Evolutionary conservation across 2,329 filamentous ascomycete species (phyloP), one percentile per base, ranked within the genome.

Genomic region (Trichoderma sp.): DNA sequence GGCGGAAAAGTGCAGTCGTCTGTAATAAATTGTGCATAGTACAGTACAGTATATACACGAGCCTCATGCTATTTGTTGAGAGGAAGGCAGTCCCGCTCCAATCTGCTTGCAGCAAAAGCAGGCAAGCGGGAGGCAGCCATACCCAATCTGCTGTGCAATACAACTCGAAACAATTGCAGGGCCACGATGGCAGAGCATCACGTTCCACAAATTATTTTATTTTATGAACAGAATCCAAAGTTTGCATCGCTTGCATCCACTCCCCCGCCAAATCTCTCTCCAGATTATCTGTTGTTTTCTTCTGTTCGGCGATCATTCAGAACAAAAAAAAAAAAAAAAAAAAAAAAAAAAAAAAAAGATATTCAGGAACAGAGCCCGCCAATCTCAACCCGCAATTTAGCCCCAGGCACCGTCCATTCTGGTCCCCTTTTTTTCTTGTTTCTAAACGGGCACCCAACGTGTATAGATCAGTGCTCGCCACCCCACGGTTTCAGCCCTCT

Each of bases 311-410:
- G 46, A 49, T 49, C 46, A 24, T 49, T 5, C 7, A 49, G 24
- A 13, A 34, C 1, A 6, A 34, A 3, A 34, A 49, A 24, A 49
- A 49, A 46, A n/a, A n/a, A 49, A 49, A 13, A 34, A 1, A 6
- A 34, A 49, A 49, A 13, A 34, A 1, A 6, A 34, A 3, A 34
- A 49, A 24, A 49, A 49, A 46, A n/a, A n/a, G n/a, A 21, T 24
- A 13, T 24, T 49, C 46, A 49, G 46, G 46, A 21, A 49, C 18
- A 11, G 4, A 11, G 43, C 43, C 58, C 18, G 26, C 58, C 24
- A 60, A 60, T 60, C 58, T 56, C 39, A 59, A 46, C 58, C 32
- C 39, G n/a, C 26, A 18, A 18, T 16, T 39, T 60, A 60, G 58
- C 58, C 58, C 37, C 37, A 60, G 37, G 58, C 24, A 60, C 8